Evolutionary conservation across 2,329 filamentous ascomycete species (phyloP), one percentile per base, ranked within the genome.

Genomic region (Teratosphaeria destructans): DNA sequence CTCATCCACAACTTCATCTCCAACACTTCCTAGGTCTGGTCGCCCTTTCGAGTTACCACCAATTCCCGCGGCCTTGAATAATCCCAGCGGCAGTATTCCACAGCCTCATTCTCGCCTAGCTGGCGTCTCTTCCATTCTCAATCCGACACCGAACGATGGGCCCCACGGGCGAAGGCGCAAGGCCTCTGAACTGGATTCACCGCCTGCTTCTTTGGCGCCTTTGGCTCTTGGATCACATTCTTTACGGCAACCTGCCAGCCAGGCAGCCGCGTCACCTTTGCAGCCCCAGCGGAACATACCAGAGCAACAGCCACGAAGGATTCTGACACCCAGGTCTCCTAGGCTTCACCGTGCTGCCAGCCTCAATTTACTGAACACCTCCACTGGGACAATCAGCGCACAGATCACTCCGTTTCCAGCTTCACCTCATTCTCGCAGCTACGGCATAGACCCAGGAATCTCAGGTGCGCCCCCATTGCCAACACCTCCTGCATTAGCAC

Each of bases 241-340:
- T 14, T 27, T 58, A 52, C 37, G 35, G 54, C 27, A 37, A 49
- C 35, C 57, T 16, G 37, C 16, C 54, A 19, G 57, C 27, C 19
- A 37, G 7, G 14, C 62, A 27, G 56, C 59, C 23, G 58, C 67
- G 59, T 39, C 66, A 59, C 19, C 72, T 67, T 59, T 69, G 64
- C 49, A 59, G 26, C 37, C 27, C 7, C 27, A 39, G 26, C 55
- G 55, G 6, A 59, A 37, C 7, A 19, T 35, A 7, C 19, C 49
- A 14, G 57, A 61, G 26, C 59, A 35, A 34, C 47, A 19, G 16
- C 39, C 37, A 8, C 54, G 82, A 63, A 78, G 79, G 37, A 78
- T 83, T n/a, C 68, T 85, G 61, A 84, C 81, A 11, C 82, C 84
- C 0, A 77, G 79, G 63, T 85, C 84, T 10, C 83, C 83, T 10